Evolutionary conservation across 2,329 filamentous ascomycete genomes (phyloP).

Genomic region (Ceratocystis variospora): DNA sequence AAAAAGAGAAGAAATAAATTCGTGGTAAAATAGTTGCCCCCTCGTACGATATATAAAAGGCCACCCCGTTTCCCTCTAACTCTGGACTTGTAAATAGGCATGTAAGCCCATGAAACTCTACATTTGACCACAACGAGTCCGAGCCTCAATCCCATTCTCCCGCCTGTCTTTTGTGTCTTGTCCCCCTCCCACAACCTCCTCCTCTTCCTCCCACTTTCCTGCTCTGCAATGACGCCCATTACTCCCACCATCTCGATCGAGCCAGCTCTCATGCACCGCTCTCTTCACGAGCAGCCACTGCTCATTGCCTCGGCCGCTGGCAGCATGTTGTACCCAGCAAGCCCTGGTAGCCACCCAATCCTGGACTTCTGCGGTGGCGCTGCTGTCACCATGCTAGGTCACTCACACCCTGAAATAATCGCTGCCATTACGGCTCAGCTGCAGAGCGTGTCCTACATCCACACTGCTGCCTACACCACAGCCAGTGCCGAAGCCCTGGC

Average conservation of each 20-base stretch:
- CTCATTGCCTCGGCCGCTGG: neutral
- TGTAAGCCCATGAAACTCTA: neutral
- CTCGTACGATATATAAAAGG: slow-evolving; percentile 5
- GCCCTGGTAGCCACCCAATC: slow-evolving; percentile 26
- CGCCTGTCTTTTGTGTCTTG: neutral
- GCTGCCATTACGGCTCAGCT: slow-evolving; percentile 43
- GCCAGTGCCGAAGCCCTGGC: slow-evolving; percentile 25
- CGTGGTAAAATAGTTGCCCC: neutral
- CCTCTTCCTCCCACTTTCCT: neutral
- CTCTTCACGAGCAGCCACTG: slow-evolving; percentile 2
- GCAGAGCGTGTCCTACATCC: slow-evolving; percentile 26
- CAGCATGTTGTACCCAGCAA: neutral
- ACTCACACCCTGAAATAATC: slow-evolving; percentile 42
- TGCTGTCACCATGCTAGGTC: slow-evolving; percentile 51
- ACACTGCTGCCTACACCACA: slow-evolving; percentile 23
- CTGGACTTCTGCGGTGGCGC: slow-evolving; percentile 57
- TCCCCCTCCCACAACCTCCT: neutral
- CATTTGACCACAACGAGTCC: neutral
- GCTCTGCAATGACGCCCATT: neutral
- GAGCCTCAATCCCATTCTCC: neutral
- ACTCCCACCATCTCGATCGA: neutral
- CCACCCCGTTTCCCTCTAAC: neutral
- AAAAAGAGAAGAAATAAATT: neutral
- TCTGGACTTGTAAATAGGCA: neutral
- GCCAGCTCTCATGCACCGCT: slow-evolving; percentile 9